These are phyloP conservation scores for Hanseniaspora uvarum DNA, from an alignment of 1,139 yeast genomes.

Conservation along the genomic window DNA sequence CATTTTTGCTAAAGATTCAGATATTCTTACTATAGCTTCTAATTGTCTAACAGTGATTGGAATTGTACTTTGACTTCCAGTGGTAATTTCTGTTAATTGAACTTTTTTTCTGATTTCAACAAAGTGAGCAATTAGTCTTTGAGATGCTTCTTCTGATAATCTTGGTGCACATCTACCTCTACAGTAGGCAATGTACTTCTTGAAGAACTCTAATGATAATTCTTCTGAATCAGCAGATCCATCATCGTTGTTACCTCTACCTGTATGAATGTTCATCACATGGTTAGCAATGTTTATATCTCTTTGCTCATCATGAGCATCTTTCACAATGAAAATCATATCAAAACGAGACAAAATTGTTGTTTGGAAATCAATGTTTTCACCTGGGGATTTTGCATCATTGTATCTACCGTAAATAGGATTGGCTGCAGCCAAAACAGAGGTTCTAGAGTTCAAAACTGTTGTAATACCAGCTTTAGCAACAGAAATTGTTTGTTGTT, in stretches of 20 bases:
- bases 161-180: constrained; percentile 88
- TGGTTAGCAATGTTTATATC: constrained; percentile 89
- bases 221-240: constrained; percentile 44
- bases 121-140: constrained; percentile 84
- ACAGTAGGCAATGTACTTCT: constrained; percentile 83
- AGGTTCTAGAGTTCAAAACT: constrained; percentile 84
- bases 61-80: constrained; percentile 84
- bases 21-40: constrained; percentile 92
- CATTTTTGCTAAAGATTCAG: constrained; percentile 87
- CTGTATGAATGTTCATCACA: constrained; percentile 90
- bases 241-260: constrained; percentile 53
- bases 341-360: constrained; percentile 95
- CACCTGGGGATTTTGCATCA: constrained; percentile 93
- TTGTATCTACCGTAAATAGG: constrained; percentile 95
- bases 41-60: constrained; percentile 96
- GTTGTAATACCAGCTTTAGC: constrained; percentile 99
- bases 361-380: constrained; percentile 93
- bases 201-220: constrained; percentile 82
- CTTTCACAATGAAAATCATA: constrained; percentile 95
- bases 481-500: constrained; percentile 97
- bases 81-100: constrained; percentile 67
- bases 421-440: constrained; percentile 95
- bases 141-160: constrained; percentile 79
- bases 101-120: constrained; percentile 81
- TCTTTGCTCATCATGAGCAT: constrained; percentile 77